Conservation (phyloP, 192 early-diverging fungal species). For the Coemansia sp. region DNA sequence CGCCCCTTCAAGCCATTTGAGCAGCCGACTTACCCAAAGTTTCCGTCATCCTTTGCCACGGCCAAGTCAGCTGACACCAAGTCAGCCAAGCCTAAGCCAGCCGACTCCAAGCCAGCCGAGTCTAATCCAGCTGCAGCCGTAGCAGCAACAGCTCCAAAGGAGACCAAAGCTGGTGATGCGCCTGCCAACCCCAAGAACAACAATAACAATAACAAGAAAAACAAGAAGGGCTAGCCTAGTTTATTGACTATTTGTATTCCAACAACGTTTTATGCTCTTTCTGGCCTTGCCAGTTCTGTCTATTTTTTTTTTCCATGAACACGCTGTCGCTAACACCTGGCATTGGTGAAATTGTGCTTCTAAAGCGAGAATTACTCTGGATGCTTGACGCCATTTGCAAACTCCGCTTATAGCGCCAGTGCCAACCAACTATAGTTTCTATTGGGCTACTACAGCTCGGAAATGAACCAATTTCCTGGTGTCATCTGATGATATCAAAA, state of each 20-base stretch:
- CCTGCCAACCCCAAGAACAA: neutral
- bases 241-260: neutral
- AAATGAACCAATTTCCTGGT: no score
- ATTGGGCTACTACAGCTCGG: no score
- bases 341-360: no score
- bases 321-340: no score
- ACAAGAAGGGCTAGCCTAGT: conserved; percentile 5
- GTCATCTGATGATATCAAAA: no score
- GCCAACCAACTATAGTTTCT: no score
- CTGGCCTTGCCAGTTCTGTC: neutral
- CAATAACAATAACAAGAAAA: neutral
- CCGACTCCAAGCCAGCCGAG: neutral
- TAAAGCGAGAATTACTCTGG: no score
- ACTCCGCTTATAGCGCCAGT: no score
- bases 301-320: neutral
- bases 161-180: neutral
- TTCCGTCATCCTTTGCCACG: conserved; percentile 28
- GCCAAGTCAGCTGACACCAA: conserved; percentile 4
- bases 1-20: conserved; percentile 28
- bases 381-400: no score
- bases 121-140: neutral
- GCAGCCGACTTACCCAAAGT: conserved; percentile 24
- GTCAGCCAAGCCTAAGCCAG: neutral
- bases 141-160: neutral
- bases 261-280: neutral